Conservation (phyloP, 768 basidiomycete species). For the Coprinopsis marcescibilis region DNA sequence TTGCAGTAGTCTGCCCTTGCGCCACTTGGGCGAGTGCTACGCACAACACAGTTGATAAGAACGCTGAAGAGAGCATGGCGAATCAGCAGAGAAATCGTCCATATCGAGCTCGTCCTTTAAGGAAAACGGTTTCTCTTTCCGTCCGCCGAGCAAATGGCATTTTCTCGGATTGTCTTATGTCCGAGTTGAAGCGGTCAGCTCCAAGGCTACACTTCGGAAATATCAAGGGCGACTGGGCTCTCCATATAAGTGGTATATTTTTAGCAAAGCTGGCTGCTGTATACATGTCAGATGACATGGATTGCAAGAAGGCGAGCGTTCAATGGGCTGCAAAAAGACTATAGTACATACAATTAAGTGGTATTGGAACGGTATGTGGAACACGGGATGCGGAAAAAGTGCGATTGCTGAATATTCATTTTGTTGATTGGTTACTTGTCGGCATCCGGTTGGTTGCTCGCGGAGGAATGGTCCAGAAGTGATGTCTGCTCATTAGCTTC, state of each 20-base stretch:
- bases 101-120: neutral
- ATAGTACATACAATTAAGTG: too few relatives aligned
- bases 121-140: neutral
- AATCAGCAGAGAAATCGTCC: neutral
- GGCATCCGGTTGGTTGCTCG: too few relatives aligned
- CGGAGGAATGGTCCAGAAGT: too few relatives aligned
- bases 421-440: too few relatives aligned
- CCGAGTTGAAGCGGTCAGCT: neutral
- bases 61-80: neutral
- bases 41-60: neutral
- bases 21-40: conserved; percentile 1
- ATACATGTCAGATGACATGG: conserved; percentile 1
- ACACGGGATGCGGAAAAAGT: too few relatives aligned
- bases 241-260: neutral
- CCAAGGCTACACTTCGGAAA: conserved; percentile 2
- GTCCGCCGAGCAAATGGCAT: conserved; percentile 12
- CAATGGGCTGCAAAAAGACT: too few relatives aligned
- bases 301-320: too few relatives aligned
- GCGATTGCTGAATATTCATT: too few relatives aligned
- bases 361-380: too few relatives aligned
- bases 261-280: neutral
- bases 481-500: too few relatives aligned
- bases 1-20: conserved; percentile 4
- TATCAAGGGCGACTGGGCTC: neutral
- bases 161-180: conserved; percentile 5